Conservation (phyloP, 495 filamentous ascomycete genomes). For the Penicilliopsis zonata region DNA sequence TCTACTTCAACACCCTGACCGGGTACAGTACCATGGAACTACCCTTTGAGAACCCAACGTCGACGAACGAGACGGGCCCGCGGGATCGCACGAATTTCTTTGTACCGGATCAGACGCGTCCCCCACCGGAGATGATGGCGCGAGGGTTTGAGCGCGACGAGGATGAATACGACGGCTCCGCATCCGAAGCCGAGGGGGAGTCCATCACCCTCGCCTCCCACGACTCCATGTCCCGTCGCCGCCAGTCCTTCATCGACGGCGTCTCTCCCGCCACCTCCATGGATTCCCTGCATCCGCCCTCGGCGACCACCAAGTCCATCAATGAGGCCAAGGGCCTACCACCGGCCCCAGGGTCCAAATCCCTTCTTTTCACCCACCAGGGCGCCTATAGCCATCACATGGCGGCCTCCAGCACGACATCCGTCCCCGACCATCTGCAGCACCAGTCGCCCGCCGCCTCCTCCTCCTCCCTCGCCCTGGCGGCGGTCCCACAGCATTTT, state of each 20-base stretch:
- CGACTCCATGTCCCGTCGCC: constrained; percentile 43
- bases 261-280: constrained; percentile 85
- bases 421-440: constrained; percentile 21
- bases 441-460: constrained; percentile 36
- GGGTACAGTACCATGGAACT: constrained; percentile 87
- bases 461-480: no score
- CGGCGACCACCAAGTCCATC: constrained; percentile 36
- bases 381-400: constrained; percentile 13
- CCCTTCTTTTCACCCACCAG: constrained; percentile 13
- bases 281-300: constrained; percentile 64
- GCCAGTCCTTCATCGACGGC: constrained; percentile 58
- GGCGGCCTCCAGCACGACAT: constrained; percentile 21
- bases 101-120: constrained; percentile 80
- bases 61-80: constrained; percentile 70
- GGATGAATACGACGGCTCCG: constrained; percentile 72
- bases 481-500: constrained; percentile 70
- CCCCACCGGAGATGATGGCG: constrained; percentile 87
- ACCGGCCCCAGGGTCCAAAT: no score
- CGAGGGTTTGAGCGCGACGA: constrained; percentile 73
- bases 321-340: constrained; percentile 11
- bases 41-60: constrained; percentile 80
- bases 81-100: constrained; percentile 77
- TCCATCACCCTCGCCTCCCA: constrained; percentile 49
- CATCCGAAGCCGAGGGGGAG: constrained; percentile 73
- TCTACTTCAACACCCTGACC: constrained; percentile 95